Evolutionary conservation across 2,329 filamentous ascomycete genomes (phyloP), one percentile per base, ranked within the genome.

Genomic region (Penicillium psychrosexuale): DNA sequence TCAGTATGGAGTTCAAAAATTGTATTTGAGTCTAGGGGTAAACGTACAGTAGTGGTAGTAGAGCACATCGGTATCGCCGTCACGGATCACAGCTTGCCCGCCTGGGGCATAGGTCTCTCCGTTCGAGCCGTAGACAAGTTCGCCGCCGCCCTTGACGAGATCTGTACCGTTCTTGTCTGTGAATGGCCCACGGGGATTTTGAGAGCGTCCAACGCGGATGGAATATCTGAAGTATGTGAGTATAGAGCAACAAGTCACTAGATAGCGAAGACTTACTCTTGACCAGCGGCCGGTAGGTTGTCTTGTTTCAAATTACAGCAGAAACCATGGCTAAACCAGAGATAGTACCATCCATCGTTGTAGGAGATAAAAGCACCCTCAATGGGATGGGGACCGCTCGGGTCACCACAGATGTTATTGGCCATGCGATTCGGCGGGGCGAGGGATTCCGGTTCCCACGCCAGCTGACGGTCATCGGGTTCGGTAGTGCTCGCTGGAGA

Each of bases 31-130:
- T 12, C 28, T 22, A 17, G 12, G 9, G 28, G 13, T n/a, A 12
- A 8, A 63, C 68, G 57, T 53, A 72, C 70, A 57, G 39, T 72
- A 72, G 42, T 72, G 70, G 47, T 72, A 72, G 51, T 70, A 72
- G 5, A 72, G 63, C 22, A 69, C 57, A 45, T 72, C 70, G 3
- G 54, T 61, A 7, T 60, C 57, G 8, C 58, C 61, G 56, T 85
- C 83, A 1, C 74, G 72, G 58, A 81, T 80, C 1, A 87, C 77
- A 17, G 82, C 83, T 64, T 88, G 84, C 1, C 85, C 85, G 43
- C 86, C 86, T 8, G 86, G 85, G 15, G 82, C 86, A 62, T 88
- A 89, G 0, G 87, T 78, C 27, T 75, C 80, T 11, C 72, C 81
- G 57, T 88, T 85, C 3, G 78, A 82, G 52, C 79, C 78, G 1